These are phyloP conservation scores for Aspergillus biplanus DNA, from an alignment of 495 filamentous ascomycete species.

Conservation along the genomic window DNA sequence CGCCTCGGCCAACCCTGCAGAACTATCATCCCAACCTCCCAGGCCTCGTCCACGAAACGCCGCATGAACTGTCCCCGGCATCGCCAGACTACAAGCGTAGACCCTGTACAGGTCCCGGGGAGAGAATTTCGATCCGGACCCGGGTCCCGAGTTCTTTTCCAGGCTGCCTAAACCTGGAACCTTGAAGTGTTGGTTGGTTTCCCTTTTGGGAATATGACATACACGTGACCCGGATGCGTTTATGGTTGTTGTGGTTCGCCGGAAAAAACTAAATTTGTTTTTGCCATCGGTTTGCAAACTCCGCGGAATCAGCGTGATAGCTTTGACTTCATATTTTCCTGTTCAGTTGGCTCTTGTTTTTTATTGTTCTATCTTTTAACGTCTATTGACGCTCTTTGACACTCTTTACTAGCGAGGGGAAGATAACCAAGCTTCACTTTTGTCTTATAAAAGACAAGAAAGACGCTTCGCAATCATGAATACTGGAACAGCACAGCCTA, in stretches of 20 bases:
- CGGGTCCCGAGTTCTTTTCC: background rate
- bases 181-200: too few species aligned
- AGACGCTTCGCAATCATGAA: conserved; percentile 12
- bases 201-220: too few species aligned
- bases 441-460: conserved; percentile 14
- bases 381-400: too few species aligned
- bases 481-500: conserved; percentile 3
- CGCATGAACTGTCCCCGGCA: conserved; percentile 11
- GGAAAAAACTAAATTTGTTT: conserved; percentile 17
- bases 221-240: conserved; percentile 9
- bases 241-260: conserved; percentile 4
- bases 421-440: too few species aligned
- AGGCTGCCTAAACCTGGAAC: too few species aligned
- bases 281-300: conserved; percentile 14
- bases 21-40: background rate
- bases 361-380: too few species aligned
- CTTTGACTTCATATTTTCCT: background rate
- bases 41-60: conserved; percentile 4
- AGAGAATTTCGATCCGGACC: background rate
- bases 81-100: background rate
- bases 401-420: too few species aligned
- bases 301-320: conserved; percentile 8
- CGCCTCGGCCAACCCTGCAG: background rate
- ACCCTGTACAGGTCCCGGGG: background rate
- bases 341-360: too few species aligned